phyloP scores from a whole-genome alignment of 495 filamentous ascomycete species.

The Talaromyces trachyspermus region DNA sequence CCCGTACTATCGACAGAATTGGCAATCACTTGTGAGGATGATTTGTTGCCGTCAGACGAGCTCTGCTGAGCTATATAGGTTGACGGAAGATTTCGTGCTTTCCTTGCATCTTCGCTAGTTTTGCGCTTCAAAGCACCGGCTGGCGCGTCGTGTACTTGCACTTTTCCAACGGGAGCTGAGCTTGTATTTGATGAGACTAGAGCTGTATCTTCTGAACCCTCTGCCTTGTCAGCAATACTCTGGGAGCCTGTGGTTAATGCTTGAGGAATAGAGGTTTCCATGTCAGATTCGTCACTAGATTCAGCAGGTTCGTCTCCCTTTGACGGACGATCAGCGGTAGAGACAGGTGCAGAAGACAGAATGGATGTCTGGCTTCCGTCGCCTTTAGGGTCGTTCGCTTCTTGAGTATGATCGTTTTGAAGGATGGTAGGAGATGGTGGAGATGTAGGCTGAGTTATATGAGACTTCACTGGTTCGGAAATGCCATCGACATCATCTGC shows the following conservation, averaged over 20 bases:
- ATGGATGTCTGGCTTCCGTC: not conserved
- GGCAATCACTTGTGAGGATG: constrained; percentile 22
- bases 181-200: constrained; percentile 15
- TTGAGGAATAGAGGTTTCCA: constrained; percentile 46
- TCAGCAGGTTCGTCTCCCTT: not conserved
- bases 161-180: constrained; percentile 10
- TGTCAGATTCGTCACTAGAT: constrained; percentile 40
- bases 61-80: constrained; percentile 3
- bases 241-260: constrained; percentile 31
- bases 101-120: constrained; percentile 4
- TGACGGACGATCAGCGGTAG: not conserved
- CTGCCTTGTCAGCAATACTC: constrained; percentile 21
- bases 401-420: constrained; percentile 11
- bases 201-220: constrained; percentile 17
- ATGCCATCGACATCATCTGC: not conserved
- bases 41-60: constrained; percentile 25
- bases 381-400: constrained; percentile 1
- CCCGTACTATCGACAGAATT: constrained; percentile 1
- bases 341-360: not conserved
- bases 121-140: constrained; percentile 8
- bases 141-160: constrained; percentile 36
- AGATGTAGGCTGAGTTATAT: too few relatives aligned
- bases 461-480: not conserved
- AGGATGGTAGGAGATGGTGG: not conserved
- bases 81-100: not conserved